A percentile compares a stretch with the other conserved stretches of the same genome.
These are phyloP conservation scores for Saccharomyces hybrid DNA, from an alignment of 1,139 yeast species.

Conservation along the genomic window DNA sequence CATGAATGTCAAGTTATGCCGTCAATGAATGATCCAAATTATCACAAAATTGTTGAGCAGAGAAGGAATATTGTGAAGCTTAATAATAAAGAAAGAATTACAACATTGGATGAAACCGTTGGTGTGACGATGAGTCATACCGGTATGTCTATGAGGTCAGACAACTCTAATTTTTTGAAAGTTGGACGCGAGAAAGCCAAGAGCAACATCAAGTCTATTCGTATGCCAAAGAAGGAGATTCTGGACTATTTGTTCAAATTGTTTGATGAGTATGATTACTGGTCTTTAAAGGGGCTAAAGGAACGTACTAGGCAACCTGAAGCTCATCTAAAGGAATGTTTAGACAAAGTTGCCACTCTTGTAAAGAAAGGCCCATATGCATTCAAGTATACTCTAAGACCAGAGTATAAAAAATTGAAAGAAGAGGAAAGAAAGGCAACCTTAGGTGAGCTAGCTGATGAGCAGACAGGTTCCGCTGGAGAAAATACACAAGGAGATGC, in stretches of 20 bases:
- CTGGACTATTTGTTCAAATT: conserved; percentile 80
- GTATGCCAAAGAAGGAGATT: conserved; percentile 90
- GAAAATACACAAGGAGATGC: conserved; percentile 19
- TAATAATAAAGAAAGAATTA: conserved; percentile 61
- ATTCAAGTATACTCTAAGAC: conserved; percentile 79
- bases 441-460: conserved; percentile 47
- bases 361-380: conserved; percentile 96
- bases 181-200: conserved; percentile 36
- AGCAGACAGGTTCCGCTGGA: conserved; percentile 7
- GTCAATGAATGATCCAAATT: conserved; percentile 61
- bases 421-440: conserved; percentile 70
- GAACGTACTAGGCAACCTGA: conserved; percentile 97
- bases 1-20: conserved; percentile 92
- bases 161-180: conserved; percentile 58
- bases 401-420: conserved; percentile 77
- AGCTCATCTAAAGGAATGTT: conserved; percentile 79
- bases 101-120: conserved; percentile 72
- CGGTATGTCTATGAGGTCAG: conserved; percentile 69
- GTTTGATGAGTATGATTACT: conserved; percentile 92
- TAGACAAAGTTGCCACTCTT: conserved; percentile 82
- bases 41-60: conserved; percentile 48
- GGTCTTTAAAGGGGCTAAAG: conserved; percentile 91
- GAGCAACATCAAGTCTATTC: conserved; percentile 64
- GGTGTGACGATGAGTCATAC: conserved; percentile 84
- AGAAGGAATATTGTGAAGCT: conserved; percentile 43